Evolutionary conservation across 768 basidiomycete species (phyloP).

Genomic region (Tricholoma saponaceum): DNA sequence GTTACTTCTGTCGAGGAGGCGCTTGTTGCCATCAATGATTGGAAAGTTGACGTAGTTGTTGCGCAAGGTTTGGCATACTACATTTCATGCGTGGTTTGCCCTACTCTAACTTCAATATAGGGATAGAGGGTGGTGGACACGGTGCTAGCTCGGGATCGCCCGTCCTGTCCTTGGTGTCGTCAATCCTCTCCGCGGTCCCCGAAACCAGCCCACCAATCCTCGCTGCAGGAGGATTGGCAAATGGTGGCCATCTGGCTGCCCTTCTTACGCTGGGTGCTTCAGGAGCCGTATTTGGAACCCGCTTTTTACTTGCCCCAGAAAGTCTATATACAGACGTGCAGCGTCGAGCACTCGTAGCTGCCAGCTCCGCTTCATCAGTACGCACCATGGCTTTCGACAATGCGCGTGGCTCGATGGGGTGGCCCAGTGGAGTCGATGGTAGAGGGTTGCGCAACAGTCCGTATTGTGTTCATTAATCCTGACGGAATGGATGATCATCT

Average conservation of each 20-base stretch:
- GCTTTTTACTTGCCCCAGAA: constrained; percentile 68
- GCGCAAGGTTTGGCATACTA: constrained; percentile 62
- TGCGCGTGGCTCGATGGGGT: constrained; percentile 49
- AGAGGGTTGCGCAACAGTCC: constrained; percentile 52
- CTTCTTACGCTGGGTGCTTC: constrained; percentile 63
- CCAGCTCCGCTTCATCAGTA: constrained; percentile 41
- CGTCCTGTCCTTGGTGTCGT: constrained; percentile 54
- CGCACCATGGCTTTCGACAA: constrained; percentile 64
- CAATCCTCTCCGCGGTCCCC: constrained; percentile 42
- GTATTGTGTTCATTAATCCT: constrained; percentile 10
- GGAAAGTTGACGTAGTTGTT: constrained; percentile 71
- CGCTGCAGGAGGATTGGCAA: constrained; percentile 72
- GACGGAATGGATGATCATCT: background rate
- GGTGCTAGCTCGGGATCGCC: constrained; percentile 55
- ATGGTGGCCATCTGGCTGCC: constrained; percentile 61
- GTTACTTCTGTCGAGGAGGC: constrained; percentile 61
- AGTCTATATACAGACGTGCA: constrained; percentile 53
- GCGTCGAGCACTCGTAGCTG: constrained; percentile 46
- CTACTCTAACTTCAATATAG: constrained; percentile 31
- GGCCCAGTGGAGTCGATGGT: constrained; percentile 62
- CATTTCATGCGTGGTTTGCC: constrained; percentile 2
- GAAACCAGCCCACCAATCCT: constrained; percentile 49
- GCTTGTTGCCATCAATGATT: constrained; percentile 51
- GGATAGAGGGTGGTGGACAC: constrained; percentile 80
- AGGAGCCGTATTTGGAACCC: constrained; percentile 70